Evolutionary conservation across 495 filamentous ascomycete genomes (phyloP), one percentile per base, ranked within the genome.

Genomic region (Aspergillus diversus): DNA sequence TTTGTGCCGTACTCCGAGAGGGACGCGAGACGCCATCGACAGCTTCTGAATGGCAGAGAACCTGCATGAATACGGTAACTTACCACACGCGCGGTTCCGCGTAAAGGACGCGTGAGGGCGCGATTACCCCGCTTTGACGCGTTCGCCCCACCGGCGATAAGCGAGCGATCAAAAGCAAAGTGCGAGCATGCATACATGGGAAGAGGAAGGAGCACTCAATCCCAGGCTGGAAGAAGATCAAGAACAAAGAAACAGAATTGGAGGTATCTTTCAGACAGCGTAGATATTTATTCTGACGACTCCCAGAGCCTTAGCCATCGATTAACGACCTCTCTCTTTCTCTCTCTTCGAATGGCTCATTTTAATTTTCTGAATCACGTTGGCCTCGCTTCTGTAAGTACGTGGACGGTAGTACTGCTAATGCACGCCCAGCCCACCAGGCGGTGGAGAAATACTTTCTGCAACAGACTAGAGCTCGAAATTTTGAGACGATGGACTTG

Each of bases 61-160:
- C 16, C 43, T 27, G 58, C 15, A 46, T 35, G 33, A 13, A 54
- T 61, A 64, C 63, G 33, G 61, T 66, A 66, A 57, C 31, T 50
- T 65, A 66, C 64, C 57, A 65, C 35, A 61, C 68, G 68, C 67
- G 67, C 64, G 62, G 54, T n/a, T 63, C 52, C 67, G 67, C 67
- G 67, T 65, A 8, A 21, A 33, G 27, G 58, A 65, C 67, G 67
- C 65, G 68, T 60, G 12, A 27, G 12, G 47, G 59, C 68, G 68
- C 68, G 68, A 50, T 17, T 63, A 65, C 64, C 68, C 64, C 64
- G 60, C 61, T 50, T 65, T 42, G 51, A 61, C 64, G 65, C 68
- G 68, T 63, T 54, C 51, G 53, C 12, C 39, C 49, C 59, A 43
- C 52, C 15, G 15, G 34, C 32, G 55, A 63, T 65, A 63, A 63